Evolutionary conservation across 2,329 filamentous ascomycete species (phyloP).

Genomic region (Beauveria medogensis): DNA sequence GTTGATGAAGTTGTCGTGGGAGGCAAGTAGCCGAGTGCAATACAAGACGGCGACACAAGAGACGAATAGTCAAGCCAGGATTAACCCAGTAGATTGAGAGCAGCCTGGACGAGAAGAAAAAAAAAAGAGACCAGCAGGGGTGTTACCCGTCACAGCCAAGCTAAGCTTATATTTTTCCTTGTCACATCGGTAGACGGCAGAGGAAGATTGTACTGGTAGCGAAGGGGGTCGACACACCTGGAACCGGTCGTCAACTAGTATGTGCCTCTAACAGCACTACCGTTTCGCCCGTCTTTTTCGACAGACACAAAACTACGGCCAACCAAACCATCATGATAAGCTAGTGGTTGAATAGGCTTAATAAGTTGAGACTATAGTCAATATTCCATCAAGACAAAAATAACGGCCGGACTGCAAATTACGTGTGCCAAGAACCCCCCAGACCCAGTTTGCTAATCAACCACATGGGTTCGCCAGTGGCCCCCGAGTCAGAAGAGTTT

Average conservation of each 20-base stretch:
- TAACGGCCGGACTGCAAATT: too few relatives aligned
- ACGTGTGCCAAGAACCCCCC: too few relatives aligned
- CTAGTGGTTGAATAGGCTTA: too few relatives aligned
- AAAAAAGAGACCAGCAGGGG: not conserved
- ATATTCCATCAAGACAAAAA: too few relatives aligned
- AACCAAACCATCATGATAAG: too few relatives aligned
- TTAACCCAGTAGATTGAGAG: not conserved
- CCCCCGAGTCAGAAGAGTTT: too few relatives aligned
- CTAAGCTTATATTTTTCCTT: constrained; percentile 9
- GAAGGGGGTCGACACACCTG: not conserved
- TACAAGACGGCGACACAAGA: not conserved
- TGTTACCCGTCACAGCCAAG: not conserved
- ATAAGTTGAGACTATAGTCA: too few relatives aligned
- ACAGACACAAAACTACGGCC: too few relatives aligned
- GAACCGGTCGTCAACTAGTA: not conserved
- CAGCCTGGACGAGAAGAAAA: not conserved
- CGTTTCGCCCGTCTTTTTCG: not conserved
- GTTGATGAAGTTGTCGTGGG: not conserved
- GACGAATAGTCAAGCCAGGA: not conserved
- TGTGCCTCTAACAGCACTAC: not conserved
- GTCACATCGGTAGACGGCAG: not conserved
- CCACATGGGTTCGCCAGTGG: too few relatives aligned
- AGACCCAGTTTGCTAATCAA: too few relatives aligned
- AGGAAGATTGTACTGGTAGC: not conserved
- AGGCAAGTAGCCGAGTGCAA: not conserved